Percentiles rank a stretch among this genome's conserved stretches.
These are phyloP conservation scores for Pleodorina starrii DNA, from an alignment of 139 green algal species.

Conservation along the genomic window DNA sequence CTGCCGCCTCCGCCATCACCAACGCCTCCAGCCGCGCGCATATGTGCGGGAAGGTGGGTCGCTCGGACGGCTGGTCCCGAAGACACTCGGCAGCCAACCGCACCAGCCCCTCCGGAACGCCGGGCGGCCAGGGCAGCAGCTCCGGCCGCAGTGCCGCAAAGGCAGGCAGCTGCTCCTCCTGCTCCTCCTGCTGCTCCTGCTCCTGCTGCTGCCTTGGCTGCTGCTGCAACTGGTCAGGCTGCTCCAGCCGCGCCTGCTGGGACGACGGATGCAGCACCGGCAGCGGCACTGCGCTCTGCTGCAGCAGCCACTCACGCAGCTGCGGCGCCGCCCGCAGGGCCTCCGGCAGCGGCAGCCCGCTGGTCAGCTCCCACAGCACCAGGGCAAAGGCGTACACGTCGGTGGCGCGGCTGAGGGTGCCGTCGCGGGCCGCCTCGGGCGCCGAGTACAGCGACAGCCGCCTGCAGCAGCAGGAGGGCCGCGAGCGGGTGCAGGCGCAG, in stretches of 20 bases:
- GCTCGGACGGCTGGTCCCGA: not conserved
- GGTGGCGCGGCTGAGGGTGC: not conserved
- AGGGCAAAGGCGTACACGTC: slow-evolving; percentile 52
- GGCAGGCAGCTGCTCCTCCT: not conserved
- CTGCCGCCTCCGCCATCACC: too few relatives aligned
- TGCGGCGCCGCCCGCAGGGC: not conserved
- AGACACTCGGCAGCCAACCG: not conserved
- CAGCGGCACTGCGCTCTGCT: not conserved
- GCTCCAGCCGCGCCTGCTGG: not conserved
- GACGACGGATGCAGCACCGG: not conserved
- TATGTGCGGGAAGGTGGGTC: not conserved
- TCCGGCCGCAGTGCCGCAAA: not conserved
- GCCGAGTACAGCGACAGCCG: slow-evolving; percentile 7
- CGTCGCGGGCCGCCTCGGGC: slow-evolving; percentile 41
- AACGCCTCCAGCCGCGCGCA: not conserved
- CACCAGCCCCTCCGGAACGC: not conserved
- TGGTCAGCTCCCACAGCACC: slow-evolving; percentile 39
- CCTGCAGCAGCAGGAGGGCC: not conserved
- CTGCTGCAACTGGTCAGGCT: not conserved
- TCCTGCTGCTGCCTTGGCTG: not conserved
- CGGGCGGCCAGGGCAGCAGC: not conserved
- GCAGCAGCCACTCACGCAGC: not conserved
- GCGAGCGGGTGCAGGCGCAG: not conserved
- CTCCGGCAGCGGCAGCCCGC: slow-evolving; percentile 12
- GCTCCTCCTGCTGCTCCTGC: not conserved